Evolutionary conservation across 2,329 filamentous ascomycete species (phyloP).

Genomic region (Diaporthe amygdali): DNA sequence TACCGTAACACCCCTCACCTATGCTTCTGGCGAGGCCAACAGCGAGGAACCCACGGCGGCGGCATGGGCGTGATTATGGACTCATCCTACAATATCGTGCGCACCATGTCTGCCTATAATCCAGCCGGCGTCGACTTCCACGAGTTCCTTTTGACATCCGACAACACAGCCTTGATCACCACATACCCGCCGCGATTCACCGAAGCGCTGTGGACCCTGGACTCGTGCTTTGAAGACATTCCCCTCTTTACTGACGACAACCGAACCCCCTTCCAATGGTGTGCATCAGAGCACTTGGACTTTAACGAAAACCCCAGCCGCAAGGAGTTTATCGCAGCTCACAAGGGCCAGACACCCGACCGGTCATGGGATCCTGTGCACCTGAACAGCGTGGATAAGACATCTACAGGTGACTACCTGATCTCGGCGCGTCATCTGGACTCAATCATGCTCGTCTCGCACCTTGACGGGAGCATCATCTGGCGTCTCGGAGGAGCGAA

Average conservation of each 20-base stretch:
- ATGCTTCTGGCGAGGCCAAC: constrained; percentile 17
- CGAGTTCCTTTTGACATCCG: constrained; percentile 12
- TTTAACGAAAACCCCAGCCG: neutral
- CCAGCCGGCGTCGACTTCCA: constrained; percentile 8
- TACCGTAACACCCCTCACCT: constrained; percentile 6
- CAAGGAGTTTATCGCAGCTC: neutral
- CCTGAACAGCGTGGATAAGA: constrained; percentile 61
- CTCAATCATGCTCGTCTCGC: constrained; percentile 52
- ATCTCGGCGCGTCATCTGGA: constrained; percentile 56
- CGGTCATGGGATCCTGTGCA: constrained; percentile 59
- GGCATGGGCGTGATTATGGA: constrained; percentile 18
- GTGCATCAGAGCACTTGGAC: constrained; percentile 15
- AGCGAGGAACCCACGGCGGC: constrained; percentile 12
- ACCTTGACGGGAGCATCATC: constrained; percentile 49
- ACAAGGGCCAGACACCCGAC: constrained; percentile 21
- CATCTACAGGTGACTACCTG: constrained; percentile 49
- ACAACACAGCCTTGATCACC: constrained; percentile 13
- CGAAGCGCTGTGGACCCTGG: constrained; percentile 11
- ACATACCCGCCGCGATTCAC: constrained; percentile 11
- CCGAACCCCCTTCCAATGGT: constrained; percentile 5
- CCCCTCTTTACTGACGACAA: neutral
- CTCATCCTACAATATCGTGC: constrained; percentile 14
- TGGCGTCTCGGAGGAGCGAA: constrained; percentile 41
- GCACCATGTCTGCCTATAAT: neutral
- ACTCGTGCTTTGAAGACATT: constrained; percentile 15